Evolutionary conservation across 164 flowering plant genomes (phyloP).

Genomic region (Santalum album): DNA sequence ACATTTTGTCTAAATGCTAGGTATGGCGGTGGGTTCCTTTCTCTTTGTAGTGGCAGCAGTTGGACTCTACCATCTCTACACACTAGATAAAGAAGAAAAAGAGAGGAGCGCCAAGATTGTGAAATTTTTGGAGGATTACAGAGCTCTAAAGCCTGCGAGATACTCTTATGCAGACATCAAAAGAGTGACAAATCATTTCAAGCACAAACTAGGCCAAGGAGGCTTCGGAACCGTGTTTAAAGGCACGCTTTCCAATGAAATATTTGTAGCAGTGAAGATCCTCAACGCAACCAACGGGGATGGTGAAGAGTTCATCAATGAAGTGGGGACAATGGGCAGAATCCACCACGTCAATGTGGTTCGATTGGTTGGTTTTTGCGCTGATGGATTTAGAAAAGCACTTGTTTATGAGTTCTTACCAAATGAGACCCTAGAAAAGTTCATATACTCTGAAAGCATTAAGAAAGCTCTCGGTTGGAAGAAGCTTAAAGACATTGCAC

Average conservation of each 20-base stretch:
- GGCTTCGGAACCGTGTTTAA: constrained; percentile 11
- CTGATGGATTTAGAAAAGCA: constrained; percentile 12
- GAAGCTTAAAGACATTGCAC: neutral
- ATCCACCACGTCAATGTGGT: constrained; percentile 10
- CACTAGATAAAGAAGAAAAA: constrained; percentile 3
- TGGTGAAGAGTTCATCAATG: constrained; percentile 18
- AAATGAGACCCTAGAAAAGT: constrained; percentile 1
- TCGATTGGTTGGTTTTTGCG: constrained; percentile 8
- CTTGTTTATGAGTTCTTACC: constrained; percentile 9
- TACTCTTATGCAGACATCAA: constrained; percentile 12
- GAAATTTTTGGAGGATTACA: constrained; percentile 11
- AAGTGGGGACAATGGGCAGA: constrained; percentile 6
- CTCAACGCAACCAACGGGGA: constrained; percentile 8
- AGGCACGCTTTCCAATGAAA: constrained; percentile 14
- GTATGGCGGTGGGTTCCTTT: neutral
- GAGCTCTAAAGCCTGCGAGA: constrained; percentile 9
- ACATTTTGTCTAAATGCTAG: neutral
- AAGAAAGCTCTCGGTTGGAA: neutral
- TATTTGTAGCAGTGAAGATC: constrained; percentile 17
- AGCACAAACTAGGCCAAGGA: constrained; percentile 11
- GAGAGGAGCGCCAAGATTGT: constrained; percentile 5
- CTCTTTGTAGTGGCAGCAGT: neutral
- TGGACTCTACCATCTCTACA: neutral
- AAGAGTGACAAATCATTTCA: constrained; percentile 14
- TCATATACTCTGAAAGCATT: neutral